These are phyloP conservation scores for Aspergillus ellipticus DNA, from an alignment of 495 filamentous ascomycete species.

Conservation along the genomic window DNA sequence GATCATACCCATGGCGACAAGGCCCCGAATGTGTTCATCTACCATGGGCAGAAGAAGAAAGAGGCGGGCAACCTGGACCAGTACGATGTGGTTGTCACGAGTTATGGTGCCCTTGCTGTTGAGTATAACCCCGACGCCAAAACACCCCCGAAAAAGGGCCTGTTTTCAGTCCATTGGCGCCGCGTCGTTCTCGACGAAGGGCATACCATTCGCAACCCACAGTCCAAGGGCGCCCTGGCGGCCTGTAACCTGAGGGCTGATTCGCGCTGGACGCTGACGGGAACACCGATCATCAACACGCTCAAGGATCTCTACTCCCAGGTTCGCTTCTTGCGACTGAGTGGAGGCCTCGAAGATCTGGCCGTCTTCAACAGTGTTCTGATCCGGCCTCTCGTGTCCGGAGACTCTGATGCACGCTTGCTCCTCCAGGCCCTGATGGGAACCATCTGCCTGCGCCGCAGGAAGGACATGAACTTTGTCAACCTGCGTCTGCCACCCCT, in stretches of 20 bases:
- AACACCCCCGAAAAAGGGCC: conserved; percentile 31
- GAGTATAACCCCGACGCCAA: conserved; percentile 39
- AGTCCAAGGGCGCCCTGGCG: conserved; percentile 66
- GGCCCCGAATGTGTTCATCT: conserved; percentile 63
- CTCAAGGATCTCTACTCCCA: conserved; percentile 82
- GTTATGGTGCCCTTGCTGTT: conserved; percentile 61
- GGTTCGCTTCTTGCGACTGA: conserved; percentile 72
- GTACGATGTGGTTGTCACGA: conserved; percentile 80
- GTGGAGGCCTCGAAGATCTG: conserved; percentile 71
- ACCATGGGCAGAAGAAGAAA: conserved; percentile 65
- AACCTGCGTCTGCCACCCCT: conserved; percentile 77
- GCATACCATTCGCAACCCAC: conserved; percentile 77
- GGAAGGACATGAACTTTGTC: conserved; percentile 88
- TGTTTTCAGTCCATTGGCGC: conserved; percentile 71
- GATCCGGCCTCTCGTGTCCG: conserved; percentile 63
- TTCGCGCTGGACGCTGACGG: conserved; percentile 79
- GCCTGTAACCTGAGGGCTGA: conserved; percentile 63
- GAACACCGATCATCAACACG: conserved; percentile 73
- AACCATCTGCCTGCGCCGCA: conserved; percentile 77
- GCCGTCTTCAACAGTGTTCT: conserved; percentile 73
- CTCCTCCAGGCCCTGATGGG: conserved; percentile 75
- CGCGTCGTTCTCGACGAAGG: conserved; percentile 87
- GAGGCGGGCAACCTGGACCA: conserved; percentile 48
- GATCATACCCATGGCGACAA: conserved; percentile 63
- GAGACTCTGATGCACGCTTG: conserved; percentile 54